phyloP scores from a whole-genome alignment of 2,329 filamentous ascomycete species.

The Stemphylium vesicarium region DNA sequence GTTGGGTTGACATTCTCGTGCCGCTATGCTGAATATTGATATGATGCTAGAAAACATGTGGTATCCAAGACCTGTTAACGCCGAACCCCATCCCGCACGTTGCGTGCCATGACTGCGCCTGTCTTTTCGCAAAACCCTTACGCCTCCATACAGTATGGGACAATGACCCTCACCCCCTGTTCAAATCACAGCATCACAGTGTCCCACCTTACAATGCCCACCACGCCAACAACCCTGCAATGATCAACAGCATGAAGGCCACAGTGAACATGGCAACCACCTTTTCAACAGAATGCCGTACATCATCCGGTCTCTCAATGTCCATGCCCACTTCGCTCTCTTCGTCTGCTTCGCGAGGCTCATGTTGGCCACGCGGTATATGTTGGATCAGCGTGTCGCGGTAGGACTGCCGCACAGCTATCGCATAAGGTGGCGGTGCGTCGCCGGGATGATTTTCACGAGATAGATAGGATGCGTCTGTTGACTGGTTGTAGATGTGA shows the following conservation, averaged over 20 bases:
- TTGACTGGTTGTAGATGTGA: constrained; percentile 9
- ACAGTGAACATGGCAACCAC: constrained; percentile 36
- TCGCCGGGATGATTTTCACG: constrained; percentile 26
- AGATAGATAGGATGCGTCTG: background rate
- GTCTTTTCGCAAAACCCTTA: background rate
- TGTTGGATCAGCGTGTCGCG: constrained; percentile 36
- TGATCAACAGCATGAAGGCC: constrained; percentile 25
- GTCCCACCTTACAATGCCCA: constrained; percentile 18
- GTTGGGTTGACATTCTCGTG: background rate
- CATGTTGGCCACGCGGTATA: constrained; percentile 10
- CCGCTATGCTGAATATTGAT: background rate
- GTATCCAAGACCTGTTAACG: background rate
- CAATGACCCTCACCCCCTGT: background rate
- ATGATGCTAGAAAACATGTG: background rate
- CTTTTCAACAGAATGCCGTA: constrained; percentile 32
- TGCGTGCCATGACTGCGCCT: background rate
- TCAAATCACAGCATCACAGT: background rate
- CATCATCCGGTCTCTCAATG: constrained; percentile 22
- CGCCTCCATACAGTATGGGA: background rate
- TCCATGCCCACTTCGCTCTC: constrained; percentile 21
- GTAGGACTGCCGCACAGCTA: constrained; percentile 34
- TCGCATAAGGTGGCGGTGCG: constrained; percentile 36
- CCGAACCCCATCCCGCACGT: background rate
- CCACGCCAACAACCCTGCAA: constrained; percentile 28
- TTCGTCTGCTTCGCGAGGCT: constrained; percentile 9